Evolutionary conservation across 495 filamentous ascomycete species (phyloP), one percentile per base, ranked within the genome.

Genomic region (Neurospora discreta): DNA sequence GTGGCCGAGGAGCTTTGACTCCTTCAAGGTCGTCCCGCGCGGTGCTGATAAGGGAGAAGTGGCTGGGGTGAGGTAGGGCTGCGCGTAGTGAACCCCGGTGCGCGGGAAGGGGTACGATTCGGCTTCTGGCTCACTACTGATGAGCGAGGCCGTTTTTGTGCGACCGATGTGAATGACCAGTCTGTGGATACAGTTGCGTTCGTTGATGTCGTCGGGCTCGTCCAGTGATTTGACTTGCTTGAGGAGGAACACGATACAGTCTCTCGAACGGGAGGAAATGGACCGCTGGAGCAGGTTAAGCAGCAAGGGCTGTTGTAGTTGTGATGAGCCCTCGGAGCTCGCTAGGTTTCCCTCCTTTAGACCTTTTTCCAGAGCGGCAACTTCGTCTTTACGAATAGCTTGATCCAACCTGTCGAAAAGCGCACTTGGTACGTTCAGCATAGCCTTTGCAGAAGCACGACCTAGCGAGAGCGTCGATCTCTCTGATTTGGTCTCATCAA

Each of bases 131-230:
- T 85, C 79, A 72, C 33, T 70, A 43, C 77, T 72, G 26, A 83
- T 82, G 20, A 85, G 86, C 20, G 84, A 84, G 7, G 85, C 87
- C 0, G 89, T 86, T 80, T 93, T 93, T 11, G 89, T 87, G 23
- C 94, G 88, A 42, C 94, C 95, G 75, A 97, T 94, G 11, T 91
- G 89, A 73, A 98, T 96, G 60, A 98, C 90, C 10, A 98, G 84
- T 18, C 95, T 89, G 78, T 99, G 95, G 30, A 99, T 88, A 76
- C 93, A 94, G 77, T 97, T 99, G 11, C 95, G 92, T 75, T 90
- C 90, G 80, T 98, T 97, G 74, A 98, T 92, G 80, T 98, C 95
- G 76, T 95, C 91, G 3, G 92, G 88, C 75, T 97, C 93, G 68
- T 96, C 89, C 3, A 98, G 84, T 3, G 86, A 87, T 7, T 87